A percentile compares a stretch with the other conserved stretches of the same genome.
Conservation (phyloP, 805 yeast genomes). For the Lipomyces starkeyi region DNA sequence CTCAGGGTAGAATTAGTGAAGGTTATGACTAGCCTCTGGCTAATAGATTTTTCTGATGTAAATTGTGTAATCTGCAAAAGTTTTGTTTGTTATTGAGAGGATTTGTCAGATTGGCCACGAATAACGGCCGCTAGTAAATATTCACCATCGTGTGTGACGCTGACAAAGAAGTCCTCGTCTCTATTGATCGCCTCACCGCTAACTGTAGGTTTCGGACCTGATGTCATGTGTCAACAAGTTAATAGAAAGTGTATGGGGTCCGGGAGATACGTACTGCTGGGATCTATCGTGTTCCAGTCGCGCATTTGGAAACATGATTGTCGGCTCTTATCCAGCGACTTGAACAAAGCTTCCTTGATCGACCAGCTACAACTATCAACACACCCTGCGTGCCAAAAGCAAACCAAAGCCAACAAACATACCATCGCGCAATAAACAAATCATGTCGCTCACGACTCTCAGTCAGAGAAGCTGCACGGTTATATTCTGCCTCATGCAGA, state of each 20-base stretch:
- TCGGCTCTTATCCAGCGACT: constrained; percentile 26
- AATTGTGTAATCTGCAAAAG: neutral
- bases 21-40: neutral
- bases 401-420: neutral
- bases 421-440: constrained; percentile 35
- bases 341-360: constrained; percentile 36
- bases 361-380: constrained; percentile 31
- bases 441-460: neutral
- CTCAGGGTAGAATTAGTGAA: neutral
- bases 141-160: constrained; percentile 36
- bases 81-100: neutral
- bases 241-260: neutral
- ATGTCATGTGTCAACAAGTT: neutral
- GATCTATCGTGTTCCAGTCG: constrained; percentile 33
- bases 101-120: constrained; percentile 4
- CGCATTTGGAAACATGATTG: constrained; percentile 30
- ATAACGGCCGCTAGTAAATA: constrained; percentile 31
- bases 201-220: neutral
- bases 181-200: neutral
- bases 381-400: neutral
- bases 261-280: neutral
- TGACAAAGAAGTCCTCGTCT: constrained; percentile 22
- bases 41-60: neutral
- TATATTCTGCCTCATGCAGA: constrained; percentile 16
- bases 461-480: neutral